Percentiles rank a stretch among this genome's conserved stretches.
Conservation (phyloP, 2,329 filamentous ascomycete genomes). For the Exutisphaerella laricina region DNA sequence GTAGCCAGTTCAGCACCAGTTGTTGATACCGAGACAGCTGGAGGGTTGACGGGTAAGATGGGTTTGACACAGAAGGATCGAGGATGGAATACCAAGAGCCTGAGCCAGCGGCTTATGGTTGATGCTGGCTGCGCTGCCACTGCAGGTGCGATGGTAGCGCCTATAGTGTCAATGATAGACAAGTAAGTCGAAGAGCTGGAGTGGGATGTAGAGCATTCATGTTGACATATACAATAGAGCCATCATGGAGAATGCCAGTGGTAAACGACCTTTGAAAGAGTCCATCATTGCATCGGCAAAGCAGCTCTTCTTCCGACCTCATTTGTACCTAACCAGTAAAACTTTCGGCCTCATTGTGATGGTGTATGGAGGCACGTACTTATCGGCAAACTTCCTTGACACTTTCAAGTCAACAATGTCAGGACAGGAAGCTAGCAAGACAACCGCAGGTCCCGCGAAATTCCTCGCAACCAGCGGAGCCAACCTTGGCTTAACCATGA, state of each 20-base stretch:
- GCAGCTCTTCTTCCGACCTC: constrained; percentile 55
- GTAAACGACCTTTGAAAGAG: constrained; percentile 53
- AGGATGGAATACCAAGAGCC: constrained; percentile 69
- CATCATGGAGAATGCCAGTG: constrained; percentile 78
- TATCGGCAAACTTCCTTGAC: constrained; percentile 82
- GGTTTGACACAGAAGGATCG: constrained; percentile 10
- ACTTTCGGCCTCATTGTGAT: constrained; percentile 62
- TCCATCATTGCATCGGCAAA: constrained; percentile 57
- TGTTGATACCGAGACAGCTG: constrained; percentile 3
- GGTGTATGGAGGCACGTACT: constrained; percentile 83
- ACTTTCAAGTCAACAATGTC: constrained; percentile 63
- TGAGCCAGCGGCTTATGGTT: constrained; percentile 60
- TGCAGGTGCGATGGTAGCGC: constrained; percentile 72
- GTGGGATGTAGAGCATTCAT: not conserved
- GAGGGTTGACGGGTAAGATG: not conserved
- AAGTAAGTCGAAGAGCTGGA: constrained; percentile 48
- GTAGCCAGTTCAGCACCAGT: constrained; percentile 8
- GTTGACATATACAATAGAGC: constrained; percentile 44
- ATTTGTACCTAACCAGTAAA: constrained; percentile 56
- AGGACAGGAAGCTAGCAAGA: constrained; percentile 52
- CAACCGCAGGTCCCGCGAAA: constrained; percentile 71
- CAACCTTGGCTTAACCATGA: constrained; percentile 79
- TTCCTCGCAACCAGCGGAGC: constrained; percentile 74
- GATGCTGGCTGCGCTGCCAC: constrained; percentile 65
- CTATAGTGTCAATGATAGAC: constrained; percentile 82